Evolutionary conservation across 1,284 basidiomycete species (phyloP).

Genomic region (Porodaedalea pini): DNA sequence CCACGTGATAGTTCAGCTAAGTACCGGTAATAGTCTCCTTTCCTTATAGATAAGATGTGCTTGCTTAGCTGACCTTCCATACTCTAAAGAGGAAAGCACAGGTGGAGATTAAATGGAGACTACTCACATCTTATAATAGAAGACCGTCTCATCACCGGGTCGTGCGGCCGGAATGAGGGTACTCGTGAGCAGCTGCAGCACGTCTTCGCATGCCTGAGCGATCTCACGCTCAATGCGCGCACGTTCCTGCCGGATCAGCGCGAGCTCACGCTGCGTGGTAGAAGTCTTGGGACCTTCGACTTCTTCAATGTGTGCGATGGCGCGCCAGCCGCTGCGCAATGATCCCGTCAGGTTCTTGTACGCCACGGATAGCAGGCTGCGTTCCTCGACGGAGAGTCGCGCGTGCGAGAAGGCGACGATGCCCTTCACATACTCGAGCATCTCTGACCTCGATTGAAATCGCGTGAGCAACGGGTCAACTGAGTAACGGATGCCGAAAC

Average conservation of each 20-base stretch:
- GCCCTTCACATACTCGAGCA: slow-evolving; percentile 54
- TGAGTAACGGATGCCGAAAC: slow-evolving; percentile 16
- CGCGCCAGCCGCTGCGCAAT: slow-evolving; percentile 61
- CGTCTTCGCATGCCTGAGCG: slow-evolving; percentile 53
- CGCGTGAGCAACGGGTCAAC: neutral
- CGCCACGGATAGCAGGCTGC: slow-evolving; percentile 65
- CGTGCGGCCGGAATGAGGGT: slow-evolving; percentile 52
- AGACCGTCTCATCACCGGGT: slow-evolving; percentile 61
- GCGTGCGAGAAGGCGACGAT: slow-evolving; percentile 47
- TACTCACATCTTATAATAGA: slow-evolving; percentile 65
- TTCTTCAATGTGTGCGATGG: slow-evolving; percentile 53
- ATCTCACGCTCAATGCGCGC: slow-evolving; percentile 55
- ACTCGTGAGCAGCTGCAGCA: slow-evolving; percentile 51
- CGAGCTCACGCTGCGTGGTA: slow-evolving; percentile 36
- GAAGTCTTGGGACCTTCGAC: slow-evolving; percentile 35
- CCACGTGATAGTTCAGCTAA: slow-evolving; percentile 55
- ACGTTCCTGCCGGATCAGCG: slow-evolving; percentile 50
- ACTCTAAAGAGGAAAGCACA: neutral
- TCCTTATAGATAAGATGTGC: slow-evolving; percentile 37
- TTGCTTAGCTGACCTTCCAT: slow-evolving; percentile 1
- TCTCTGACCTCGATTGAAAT: slow-evolving; percentile 38
- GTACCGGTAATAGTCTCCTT: slow-evolving; percentile 69
- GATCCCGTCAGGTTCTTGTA: slow-evolving; percentile 66
- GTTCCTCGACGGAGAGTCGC: slow-evolving; percentile 56
- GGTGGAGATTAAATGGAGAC: neutral